Conservation (phyloP, 768 basidiomycete genomes). For the Exidia glandulosa region DNA sequence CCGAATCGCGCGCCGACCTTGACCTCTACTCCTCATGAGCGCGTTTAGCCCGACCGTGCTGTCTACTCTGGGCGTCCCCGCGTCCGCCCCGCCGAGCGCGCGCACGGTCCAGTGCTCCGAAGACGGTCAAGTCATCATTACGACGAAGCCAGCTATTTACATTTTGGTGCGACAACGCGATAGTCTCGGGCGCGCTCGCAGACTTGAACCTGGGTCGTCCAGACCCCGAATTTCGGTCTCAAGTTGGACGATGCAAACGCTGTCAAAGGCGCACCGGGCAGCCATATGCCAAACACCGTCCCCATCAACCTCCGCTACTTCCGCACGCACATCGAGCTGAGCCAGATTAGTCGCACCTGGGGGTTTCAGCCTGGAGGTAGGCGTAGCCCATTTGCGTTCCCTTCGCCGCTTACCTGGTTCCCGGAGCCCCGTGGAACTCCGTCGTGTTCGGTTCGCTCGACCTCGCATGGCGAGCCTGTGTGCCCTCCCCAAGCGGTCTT, state of each 20-base stretch:
- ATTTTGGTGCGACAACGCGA: conserved; percentile 46
- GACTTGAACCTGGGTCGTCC: background rate
- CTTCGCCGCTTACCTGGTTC: conserved; percentile 7
- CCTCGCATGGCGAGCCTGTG: conserved; percentile 40
- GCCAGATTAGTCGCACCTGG: conserved; percentile 32
- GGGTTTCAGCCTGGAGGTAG: conserved; percentile 31
- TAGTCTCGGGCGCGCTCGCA: background rate
- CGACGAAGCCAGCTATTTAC: conserved; percentile 56
- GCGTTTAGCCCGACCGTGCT: background rate
- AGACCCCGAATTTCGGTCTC: conserved; percentile 72
- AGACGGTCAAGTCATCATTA: conserved; percentile 60
- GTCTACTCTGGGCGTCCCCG: background rate
- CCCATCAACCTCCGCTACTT: conserved; percentile 45
- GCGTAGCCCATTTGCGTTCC: background rate
- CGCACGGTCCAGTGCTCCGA: conserved; percentile 53
- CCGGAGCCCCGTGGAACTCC: conserved; percentile 49
- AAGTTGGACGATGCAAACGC: conserved; percentile 48
- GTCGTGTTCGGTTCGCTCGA: conserved; percentile 67
- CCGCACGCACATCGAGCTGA: conserved; percentile 58
- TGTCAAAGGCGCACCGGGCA: conserved; percentile 62
- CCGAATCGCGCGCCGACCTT: background rate
- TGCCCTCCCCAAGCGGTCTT: conserved; percentile 60
- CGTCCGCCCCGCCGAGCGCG: conserved; percentile 11
- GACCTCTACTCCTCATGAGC: background rate
- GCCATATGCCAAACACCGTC: conserved; percentile 16